phyloP scores from a whole-genome alignment of 75 land plant species.

The Cryptomeria japonica region DNA sequence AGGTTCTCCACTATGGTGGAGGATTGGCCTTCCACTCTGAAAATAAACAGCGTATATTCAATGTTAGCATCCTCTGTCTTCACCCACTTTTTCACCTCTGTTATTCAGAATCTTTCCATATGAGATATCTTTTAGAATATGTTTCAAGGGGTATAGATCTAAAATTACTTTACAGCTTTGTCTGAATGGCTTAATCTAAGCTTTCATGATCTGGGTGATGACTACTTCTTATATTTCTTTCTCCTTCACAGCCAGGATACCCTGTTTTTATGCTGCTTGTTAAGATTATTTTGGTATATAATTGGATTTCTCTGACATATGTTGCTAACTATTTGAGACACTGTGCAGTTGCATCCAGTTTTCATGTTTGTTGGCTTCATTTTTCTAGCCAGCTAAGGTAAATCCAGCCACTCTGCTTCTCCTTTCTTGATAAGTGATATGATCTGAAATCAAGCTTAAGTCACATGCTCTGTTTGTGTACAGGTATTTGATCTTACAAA shows the following conservation, averaged over 20 bases:
- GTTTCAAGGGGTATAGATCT: too few relatives aligned
- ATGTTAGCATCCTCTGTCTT: background rate
- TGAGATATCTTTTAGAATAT: too few relatives aligned
- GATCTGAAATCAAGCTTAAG: background rate
- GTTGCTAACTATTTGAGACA: background rate
- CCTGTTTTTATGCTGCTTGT: too few relatives aligned
- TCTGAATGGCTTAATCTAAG: background rate
- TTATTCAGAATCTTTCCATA: too few relatives aligned
- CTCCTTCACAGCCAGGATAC: too few relatives aligned
- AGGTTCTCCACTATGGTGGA: background rate
- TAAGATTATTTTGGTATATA: too few relatives aligned
- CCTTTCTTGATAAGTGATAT: background rate
- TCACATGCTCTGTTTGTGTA: background rate
- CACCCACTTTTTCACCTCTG: too few relatives aligned
- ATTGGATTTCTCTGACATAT: too few relatives aligned
- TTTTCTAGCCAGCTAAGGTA: conserved; percentile 22
- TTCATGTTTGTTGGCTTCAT: conserved; percentile 23
- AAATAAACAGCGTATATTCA: background rate
- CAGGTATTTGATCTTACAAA: conserved; percentile 64
- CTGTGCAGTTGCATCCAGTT: conserved; percentile 27
- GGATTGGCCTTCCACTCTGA: background rate
- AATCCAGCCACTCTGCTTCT: background rate
- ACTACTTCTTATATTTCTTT: too few relatives aligned
- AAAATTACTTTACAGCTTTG: too few relatives aligned
- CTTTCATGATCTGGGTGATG: too few relatives aligned